phyloP scores from a whole-genome alignment of 371 early-diverging fungal species.

The Mortierella sp. region DNA sequence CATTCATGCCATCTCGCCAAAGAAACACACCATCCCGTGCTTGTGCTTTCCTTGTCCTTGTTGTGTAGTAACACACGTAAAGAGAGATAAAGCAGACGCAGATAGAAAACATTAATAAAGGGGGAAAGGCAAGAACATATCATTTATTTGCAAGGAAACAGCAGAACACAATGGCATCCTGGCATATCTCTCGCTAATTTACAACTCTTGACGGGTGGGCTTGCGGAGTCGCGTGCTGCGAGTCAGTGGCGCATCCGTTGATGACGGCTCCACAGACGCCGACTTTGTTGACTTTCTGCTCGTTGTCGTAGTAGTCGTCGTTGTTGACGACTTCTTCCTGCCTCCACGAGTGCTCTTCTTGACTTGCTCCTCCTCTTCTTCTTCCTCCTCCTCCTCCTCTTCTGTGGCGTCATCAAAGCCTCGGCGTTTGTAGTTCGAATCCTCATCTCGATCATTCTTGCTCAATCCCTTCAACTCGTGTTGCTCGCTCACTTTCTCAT shows the following conservation, averaged over 20 bases:
- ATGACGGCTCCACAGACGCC: conserved; percentile 2
- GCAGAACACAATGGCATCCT: background rate
- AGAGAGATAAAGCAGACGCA: background rate
- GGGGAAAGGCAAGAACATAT: conserved; percentile 1
- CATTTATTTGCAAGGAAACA: background rate
- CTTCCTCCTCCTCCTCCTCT: conserved; percentile 23
- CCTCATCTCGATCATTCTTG: conserved; percentile 14
- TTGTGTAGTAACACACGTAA: background rate
- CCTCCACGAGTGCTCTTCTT: conserved; percentile 28
- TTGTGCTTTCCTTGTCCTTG: background rate
- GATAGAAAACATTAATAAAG: background rate
- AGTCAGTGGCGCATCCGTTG: background rate
- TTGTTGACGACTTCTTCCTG: conserved; percentile 4
- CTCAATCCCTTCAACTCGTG: background rate
- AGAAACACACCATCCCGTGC: conserved; percentile 3
- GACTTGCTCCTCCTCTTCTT: conserved; percentile 21
- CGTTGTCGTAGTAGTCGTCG: background rate
- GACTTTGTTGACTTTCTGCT: conserved; percentile 10
- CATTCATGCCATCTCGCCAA: background rate
- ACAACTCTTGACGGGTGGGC: conserved; percentile 41
- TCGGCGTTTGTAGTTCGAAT: conserved; percentile 9
- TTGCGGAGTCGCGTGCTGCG: conserved; percentile 46
- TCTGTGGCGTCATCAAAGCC: conserved; percentile 8
- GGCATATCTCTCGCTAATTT: background rate
- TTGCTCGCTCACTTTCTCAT: background rate